Evolutionary conservation across 805 yeast genomes (phyloP).

Genomic region (Candida adriatica): DNA sequence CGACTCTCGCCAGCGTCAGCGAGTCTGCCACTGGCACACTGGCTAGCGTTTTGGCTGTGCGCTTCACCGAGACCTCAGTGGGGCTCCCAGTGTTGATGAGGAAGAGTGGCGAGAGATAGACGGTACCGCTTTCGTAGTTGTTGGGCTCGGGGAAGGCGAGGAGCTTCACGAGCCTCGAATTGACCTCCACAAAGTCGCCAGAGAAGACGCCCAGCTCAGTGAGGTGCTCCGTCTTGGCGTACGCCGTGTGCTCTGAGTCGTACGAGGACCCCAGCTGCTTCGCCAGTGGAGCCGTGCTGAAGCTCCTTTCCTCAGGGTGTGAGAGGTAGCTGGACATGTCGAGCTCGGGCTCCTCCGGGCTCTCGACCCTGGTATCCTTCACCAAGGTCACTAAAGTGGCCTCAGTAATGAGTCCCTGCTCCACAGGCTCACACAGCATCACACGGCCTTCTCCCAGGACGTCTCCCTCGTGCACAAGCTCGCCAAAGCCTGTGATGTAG

Average conservation of each 20-base stretch:
- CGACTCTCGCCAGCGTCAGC: slow-evolving; percentile 58
- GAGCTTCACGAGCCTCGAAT: slow-evolving; percentile 24
- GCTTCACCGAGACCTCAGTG: slow-evolving; percentile 11
- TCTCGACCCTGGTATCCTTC: slow-evolving; percentile 18
- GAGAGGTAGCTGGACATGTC: slow-evolving; percentile 16
- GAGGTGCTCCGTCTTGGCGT: slow-evolving; percentile 41
- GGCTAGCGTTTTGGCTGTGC: slow-evolving; percentile 15
- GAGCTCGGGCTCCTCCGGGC: slow-evolving; percentile 3
- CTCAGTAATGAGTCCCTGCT: slow-evolving; percentile 50
- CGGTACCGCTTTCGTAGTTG: slow-evolving; percentile 28
- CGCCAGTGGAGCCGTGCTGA: slow-evolving; percentile 1
- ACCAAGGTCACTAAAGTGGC: slow-evolving; percentile 51
- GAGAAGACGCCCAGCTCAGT: slow-evolving; percentile 55
- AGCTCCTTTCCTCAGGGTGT: not conserved
- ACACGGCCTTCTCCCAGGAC: slow-evolving; percentile 33
- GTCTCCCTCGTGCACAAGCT: slow-evolving; percentile 18
- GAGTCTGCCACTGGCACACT: slow-evolving; percentile 46
- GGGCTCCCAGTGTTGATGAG: slow-evolving; percentile 41
- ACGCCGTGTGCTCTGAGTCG: slow-evolving; percentile 41
- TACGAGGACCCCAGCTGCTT: slow-evolving; percentile 21
- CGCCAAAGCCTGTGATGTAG: no score
- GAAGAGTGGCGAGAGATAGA: slow-evolving; percentile 61
- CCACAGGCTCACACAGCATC: slow-evolving; percentile 62
- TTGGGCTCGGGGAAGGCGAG: slow-evolving; percentile 64
- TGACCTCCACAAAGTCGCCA: slow-evolving; percentile 53